Base-by-base conservation (phyloP, 2,329 filamentous ascomycete species). In the Pseudogymnoascus sp. region DNA sequence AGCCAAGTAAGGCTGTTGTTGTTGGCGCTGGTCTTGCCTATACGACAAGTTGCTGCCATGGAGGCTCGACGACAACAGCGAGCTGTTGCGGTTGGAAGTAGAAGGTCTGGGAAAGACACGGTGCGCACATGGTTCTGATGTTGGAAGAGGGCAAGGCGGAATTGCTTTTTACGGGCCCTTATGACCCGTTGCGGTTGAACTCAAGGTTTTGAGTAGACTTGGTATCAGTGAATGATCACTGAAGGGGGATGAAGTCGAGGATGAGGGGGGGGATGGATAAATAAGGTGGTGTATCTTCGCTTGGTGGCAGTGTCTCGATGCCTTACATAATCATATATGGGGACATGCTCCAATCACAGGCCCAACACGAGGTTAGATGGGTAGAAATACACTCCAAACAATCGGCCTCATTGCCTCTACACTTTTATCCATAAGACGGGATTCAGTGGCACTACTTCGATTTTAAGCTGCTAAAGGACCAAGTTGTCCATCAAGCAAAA, bases 161-260 rank as follows among this genome's bases (percentile, higher is more conserved):
- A 69, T 69, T 63, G 62, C 65, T 66, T 65, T 40, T n/a, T 63
- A 68, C 65, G 67, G 68, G 67, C 67, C 67, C 38, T 38, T 31
- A 56, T 40, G 68, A 69, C 68, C 68, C 67, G 67, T 67, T 73
- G 71, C 1, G 73, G 47, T 56, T 31, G 47, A 23, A 56, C 47
- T 44, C 21, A 21, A 50, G 5, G 47, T 8, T 8, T 18, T 31
- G 25, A 33, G 25, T 28, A 18, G 10, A 14, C 12, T 56, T 18
- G 25, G 28, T 56, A 56, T 56, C 25, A 56, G 47, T 33, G 47
- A 56, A 31, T 56, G 47, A 33, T 56, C 47, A 56, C 25, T 3
- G 47, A 53, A 28, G 10, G 25, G 25, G n/a, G 18, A 18, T 33
- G 47, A 31, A 31, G 25, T 56, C 16, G 47, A 33, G 5, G n/a